A percentile compares a stretch with the other conserved stretches of the same genome.
These are phyloP conservation scores for Dendrobium huoshanense DNA, from an alignment of 106 monocot species.

Conservation along the genomic window DNA sequence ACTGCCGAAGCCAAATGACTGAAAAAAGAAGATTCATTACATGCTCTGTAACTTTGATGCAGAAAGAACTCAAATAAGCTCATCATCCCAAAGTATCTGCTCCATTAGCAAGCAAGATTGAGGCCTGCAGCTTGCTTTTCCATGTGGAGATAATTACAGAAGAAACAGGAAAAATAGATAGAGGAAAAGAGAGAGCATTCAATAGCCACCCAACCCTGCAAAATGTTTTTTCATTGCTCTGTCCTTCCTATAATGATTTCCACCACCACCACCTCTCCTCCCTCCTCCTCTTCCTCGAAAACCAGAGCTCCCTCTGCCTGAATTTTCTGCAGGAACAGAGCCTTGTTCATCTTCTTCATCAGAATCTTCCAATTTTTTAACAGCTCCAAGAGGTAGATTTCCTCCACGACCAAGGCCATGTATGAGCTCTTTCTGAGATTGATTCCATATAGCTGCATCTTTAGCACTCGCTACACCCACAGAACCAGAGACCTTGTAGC, in stretches of 20 bases:
- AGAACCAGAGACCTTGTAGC: conserved; percentile 88
- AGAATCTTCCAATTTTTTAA: conserved; percentile 22
- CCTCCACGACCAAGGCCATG: conserved; percentile 92
- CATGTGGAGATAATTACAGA: no score
- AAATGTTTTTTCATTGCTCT: conserved; percentile 92
- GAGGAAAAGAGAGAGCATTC: neutral
- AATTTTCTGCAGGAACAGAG: conserved; percentile 12
- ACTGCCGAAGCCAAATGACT: no score
- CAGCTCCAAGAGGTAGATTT: conserved; percentile 57
- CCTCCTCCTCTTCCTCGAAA: conserved; percentile 40
- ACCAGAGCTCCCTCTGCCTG: conserved; percentile 28
- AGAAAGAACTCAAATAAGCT: no score
- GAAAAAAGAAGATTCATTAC: no score
- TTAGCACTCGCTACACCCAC: conserved; percentile 50
- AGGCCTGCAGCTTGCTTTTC: neutral
- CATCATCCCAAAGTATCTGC: no score
- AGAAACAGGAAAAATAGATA: neutral
- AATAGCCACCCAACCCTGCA: conserved; percentile 43
- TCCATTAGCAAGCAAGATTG: no score
- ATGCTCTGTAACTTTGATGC: no score
- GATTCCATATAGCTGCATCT: conserved; percentile 60
- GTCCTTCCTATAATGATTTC: conserved; percentile 63
- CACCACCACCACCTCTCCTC: conserved; percentile 32
- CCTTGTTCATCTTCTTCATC: conserved; percentile 18
- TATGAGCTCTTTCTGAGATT: conserved; percentile 69